These are phyloP conservation scores for Aspergillus tamarii DNA, from an alignment of 2,329 filamentous ascomycete genomes.

Conservation along the genomic window DNA sequence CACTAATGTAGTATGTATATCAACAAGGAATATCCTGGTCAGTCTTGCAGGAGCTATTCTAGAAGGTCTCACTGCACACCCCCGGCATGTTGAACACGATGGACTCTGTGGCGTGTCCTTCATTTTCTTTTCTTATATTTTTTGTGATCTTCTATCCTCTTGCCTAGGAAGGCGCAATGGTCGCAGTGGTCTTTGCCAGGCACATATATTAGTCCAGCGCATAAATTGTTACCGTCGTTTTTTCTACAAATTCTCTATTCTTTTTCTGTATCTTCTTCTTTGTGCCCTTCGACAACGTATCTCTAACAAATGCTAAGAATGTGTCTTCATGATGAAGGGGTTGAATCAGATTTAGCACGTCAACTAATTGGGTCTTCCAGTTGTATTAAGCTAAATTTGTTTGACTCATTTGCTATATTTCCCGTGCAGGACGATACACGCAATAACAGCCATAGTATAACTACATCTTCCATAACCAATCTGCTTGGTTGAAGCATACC, in stretches of 20 bases:
- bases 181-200: not conserved
- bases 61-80: constrained; percentile 15
- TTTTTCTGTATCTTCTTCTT: not conserved
- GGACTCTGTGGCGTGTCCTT: not conserved
- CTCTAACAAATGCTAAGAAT: not conserved
- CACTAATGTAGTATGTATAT: constrained; percentile 36
- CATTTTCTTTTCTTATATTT: not conserved
- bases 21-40: constrained; percentile 21
- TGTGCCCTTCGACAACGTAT: not conserved
- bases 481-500: constrained; percentile 52
- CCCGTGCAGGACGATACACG: not conserved
- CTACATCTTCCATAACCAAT: constrained; percentile 49
- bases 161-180: not conserved
- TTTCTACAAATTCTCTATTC: not conserved
- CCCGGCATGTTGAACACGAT: not conserved
- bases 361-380: not conserved
- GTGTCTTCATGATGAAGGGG: not conserved
- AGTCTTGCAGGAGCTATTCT: constrained; percentile 19
- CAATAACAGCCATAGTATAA: not conserved
- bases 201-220: not conserved
- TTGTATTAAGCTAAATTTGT: not conserved
- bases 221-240: not conserved
- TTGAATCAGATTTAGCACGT: not conserved
- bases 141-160: not conserved
- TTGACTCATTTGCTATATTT: not conserved